These are phyloP conservation scores for Pseudogymnoascus sp. DNA, from an alignment of 2,329 filamentous ascomycete genomes.

Conservation along the genomic window DNA sequence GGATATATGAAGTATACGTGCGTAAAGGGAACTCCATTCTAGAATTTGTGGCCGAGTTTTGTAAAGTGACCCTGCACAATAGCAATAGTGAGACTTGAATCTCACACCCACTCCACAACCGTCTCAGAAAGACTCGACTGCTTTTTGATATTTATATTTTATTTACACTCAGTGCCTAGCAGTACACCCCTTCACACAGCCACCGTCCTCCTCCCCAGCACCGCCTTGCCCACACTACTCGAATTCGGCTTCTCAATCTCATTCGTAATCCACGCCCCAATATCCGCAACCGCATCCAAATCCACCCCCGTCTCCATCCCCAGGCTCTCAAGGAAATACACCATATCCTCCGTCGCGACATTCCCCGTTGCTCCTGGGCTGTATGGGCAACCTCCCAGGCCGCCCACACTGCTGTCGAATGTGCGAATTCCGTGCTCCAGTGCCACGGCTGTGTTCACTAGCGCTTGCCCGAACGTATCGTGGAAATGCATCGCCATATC, in stretches of 20 bases:
- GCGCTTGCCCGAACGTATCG: slow-evolving; percentile 78
- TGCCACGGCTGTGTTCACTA: slow-evolving; percentile 73
- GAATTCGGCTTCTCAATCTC: slow-evolving; percentile 57
- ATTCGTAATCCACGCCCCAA: slow-evolving; percentile 65
- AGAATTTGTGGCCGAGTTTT: not conserved
- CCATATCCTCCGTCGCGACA: slow-evolving; percentile 75
- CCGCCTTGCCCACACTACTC: slow-evolving; percentile 60
- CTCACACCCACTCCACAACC: not conserved
- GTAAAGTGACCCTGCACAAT: not conserved
- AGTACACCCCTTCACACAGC: not conserved
- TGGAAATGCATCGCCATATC: slow-evolving; percentile 81
- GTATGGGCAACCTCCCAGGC: slow-evolving; percentile 78
- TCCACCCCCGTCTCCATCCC: slow-evolving; percentile 70
- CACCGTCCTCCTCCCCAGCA: slow-evolving; percentile 38
- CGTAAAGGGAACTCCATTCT: not conserved
- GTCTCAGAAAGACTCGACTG: not conserved
- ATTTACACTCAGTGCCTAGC: not conserved
- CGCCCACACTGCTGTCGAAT: slow-evolving; percentile 74
- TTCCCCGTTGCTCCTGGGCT: slow-evolving; percentile 82
- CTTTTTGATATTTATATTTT: not conserved
- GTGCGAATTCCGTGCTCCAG: slow-evolving; percentile 70
- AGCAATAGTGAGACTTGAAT: not conserved
- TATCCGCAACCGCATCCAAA: slow-evolving; percentile 56
- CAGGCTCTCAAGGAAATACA: slow-evolving; percentile 68
- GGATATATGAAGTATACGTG: not conserved